phyloP scores from a whole-genome alignment of 2,329 filamentous ascomycete species.

The Verticillium klebahnii region DNA sequence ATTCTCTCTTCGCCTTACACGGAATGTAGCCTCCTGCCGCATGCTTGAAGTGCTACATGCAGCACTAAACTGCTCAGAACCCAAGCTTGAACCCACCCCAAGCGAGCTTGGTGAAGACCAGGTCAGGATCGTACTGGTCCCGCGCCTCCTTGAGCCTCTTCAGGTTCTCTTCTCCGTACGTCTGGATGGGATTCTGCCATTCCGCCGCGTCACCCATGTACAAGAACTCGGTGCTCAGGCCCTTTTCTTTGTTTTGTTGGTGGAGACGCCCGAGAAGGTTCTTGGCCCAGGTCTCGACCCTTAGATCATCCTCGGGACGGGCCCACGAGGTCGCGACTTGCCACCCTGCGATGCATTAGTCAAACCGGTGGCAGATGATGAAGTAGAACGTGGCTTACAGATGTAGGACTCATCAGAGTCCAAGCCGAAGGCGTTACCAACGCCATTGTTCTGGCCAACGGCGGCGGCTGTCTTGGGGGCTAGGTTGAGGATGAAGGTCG shows the following conservation, averaged over 20 bases:
- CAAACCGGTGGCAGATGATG: background rate
- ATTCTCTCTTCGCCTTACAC: too few species aligned
- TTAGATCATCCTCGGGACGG: conserved; percentile 26
- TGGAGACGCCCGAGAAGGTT: conserved; percentile 23
- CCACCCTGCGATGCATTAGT: conserved; percentile 21
- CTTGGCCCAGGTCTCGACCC: conserved; percentile 26
- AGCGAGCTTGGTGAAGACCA: conserved; percentile 24
- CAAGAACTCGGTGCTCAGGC: conserved; percentile 26
- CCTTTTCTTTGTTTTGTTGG: conserved; percentile 21
- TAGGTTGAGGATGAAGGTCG: conserved; percentile 30
- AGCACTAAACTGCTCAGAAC: background rate
- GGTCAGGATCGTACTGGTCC: conserved; percentile 24
- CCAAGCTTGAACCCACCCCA: conserved; percentile 28
- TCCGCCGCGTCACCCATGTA: conserved; percentile 32
- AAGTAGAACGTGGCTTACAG: conserved; percentile 15
- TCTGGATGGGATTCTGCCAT: conserved; percentile 28
- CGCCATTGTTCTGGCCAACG: conserved; percentile 26
- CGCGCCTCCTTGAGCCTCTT: conserved; percentile 23
- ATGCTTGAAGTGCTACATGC: too few species aligned
- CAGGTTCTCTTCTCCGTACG: conserved; percentile 26
- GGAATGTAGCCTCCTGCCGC: too few species aligned
- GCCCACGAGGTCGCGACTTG: conserved; percentile 32
- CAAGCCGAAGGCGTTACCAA: conserved; percentile 33
- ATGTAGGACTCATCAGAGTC: conserved; percentile 22
- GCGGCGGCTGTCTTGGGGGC: conserved; percentile 18